Percentiles rank a stretch among this genome's conserved stretches.
phyloP scores from a whole-genome alignment of 2,329 filamentous ascomycete genomes.

The Myotisia sp. region DNA sequence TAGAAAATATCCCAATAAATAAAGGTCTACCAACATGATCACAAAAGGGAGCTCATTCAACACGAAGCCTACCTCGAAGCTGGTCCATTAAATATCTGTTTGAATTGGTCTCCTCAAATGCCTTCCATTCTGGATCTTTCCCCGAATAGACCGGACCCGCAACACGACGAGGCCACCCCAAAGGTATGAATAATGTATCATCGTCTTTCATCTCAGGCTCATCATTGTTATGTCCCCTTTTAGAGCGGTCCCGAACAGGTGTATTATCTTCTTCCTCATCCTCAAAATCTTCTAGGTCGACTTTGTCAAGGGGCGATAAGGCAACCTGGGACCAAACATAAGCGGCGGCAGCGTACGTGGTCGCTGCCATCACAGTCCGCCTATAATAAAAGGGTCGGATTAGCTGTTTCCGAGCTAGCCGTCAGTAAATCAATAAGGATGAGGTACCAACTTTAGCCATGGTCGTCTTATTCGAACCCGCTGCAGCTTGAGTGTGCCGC shows the following conservation, averaged over 20 bases:
- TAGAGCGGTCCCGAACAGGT: neutral
- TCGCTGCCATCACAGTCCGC: conserved; percentile 1
- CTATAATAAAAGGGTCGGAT: too few species aligned
- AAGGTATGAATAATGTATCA: conserved; percentile 9
- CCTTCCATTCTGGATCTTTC: conserved; percentile 9
- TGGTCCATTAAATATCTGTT: conserved; percentile 1
- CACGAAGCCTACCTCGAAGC: conserved; percentile 4
- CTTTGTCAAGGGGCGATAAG: conserved; percentile 2
- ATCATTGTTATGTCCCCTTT: neutral
- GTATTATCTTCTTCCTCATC: conserved; percentile 4
- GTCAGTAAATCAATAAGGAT: neutral
- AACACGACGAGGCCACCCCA: conserved; percentile 8
- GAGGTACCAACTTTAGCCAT: conserved; percentile 1
- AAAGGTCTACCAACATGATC: neutral
- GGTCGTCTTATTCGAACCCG: conserved; percentile 2
- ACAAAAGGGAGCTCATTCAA: too few species aligned
- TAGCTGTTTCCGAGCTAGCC: neutral
- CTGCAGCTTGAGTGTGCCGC: neutral
- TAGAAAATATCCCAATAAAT: neutral
- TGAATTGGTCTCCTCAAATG: conserved; percentile 3
- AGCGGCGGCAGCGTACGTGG: conserved; percentile 1
- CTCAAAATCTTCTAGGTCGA: conserved; percentile 1
- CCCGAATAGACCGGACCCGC: conserved; percentile 4
- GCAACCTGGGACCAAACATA: conserved; percentile 2
- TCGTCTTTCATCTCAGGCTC: neutral